Percentiles rank a stretch among this genome's conserved stretches.
Conservation (phyloP, 192 early-diverging fungal species). For the Linnemannia exigua region DNA sequence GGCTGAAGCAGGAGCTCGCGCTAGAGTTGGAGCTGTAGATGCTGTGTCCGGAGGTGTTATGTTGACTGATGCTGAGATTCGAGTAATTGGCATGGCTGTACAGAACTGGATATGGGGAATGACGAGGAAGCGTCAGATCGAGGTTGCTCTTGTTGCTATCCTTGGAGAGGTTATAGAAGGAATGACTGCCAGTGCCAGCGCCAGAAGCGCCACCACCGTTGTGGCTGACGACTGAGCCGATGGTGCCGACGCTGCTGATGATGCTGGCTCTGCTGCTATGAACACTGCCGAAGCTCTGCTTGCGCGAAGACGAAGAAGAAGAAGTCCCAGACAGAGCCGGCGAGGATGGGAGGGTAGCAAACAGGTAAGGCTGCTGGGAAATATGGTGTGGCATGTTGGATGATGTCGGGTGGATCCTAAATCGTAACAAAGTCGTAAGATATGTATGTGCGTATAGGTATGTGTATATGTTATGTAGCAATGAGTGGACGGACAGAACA, state of each 20-base stretch:
- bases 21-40: conserved; percentile 32
- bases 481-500: background rate
- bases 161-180: conserved; percentile 51
- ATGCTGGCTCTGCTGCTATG: conserved; percentile 14
- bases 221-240: background rate
- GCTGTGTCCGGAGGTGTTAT: conserved; percentile 18
- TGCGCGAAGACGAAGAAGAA: too few species aligned
- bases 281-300: conserved; percentile 25
- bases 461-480: background rate
- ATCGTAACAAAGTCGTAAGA: conserved; percentile 1
- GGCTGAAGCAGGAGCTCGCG: conserved; percentile 28
- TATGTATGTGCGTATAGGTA: background rate
- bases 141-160: conserved; percentile 46
- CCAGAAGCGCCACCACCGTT: background rate
- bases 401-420: conserved; percentile 15
- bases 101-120: conserved; percentile 24
- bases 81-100: conserved; percentile 26
- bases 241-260: conserved; percentile 19
- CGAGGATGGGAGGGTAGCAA: conserved; percentile 38
- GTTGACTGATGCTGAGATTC: conserved; percentile 23
- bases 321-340: background rate
- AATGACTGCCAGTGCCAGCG: background rate
- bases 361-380: conserved; percentile 33
- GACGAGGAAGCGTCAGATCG: conserved; percentile 21
- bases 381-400: conserved; percentile 30